Evolutionary conservation across 495 filamentous ascomycete genomes (phyloP), one percentile per base, ranked within the genome.

Genomic region (Copromyces sp.): DNA sequence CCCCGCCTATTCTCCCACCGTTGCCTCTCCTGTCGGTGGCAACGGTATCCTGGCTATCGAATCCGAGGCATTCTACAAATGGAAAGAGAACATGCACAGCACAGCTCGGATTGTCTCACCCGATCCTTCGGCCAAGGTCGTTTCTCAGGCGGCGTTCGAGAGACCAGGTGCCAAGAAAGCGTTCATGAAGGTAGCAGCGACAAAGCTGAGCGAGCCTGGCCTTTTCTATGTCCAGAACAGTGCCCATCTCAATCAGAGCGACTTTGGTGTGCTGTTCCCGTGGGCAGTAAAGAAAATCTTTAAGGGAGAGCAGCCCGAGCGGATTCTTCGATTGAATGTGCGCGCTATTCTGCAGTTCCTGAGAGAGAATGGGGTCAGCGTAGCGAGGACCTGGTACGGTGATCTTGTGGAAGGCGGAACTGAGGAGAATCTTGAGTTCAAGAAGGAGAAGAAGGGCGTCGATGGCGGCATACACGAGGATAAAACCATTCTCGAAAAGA

Each of bases 191-290:
- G 59, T 24, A 53, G 4, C 77, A n/a, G 32, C 14, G 38, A 74
- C 73, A 45, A 75, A 75, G 45, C 74, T 77, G 4, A 42, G 76
- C 7, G 76, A 80, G 72, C 89, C 89, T 2, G 76, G 86, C 68
- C 83, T 93, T 70, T 94, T 89, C 79, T 94, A 90, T 76, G 86
- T 89, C 3, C 74, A 80, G 11, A 76, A 80, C 11, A 89, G 87
- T 5, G 91, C 91, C 0, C 92, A 95, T 78, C 83, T 94, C 32
- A 89, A 82, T 42, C 92, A 94, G 81, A 89, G 86, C 17, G 92
- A 94, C 75, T 94, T 94, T 78, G 92, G 89, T n/a, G 77, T 93
- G 12, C 79, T 95, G 24, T 94, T 94, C 77, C 91, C 93, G 0
- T 88, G 87, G 81, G 75, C 91, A 29, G 89, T 88, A 32, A 85